Evolutionary conservation across 2,329 filamentous ascomycete genomes (phyloP).

Genomic region (Monilinia polystroma): DNA sequence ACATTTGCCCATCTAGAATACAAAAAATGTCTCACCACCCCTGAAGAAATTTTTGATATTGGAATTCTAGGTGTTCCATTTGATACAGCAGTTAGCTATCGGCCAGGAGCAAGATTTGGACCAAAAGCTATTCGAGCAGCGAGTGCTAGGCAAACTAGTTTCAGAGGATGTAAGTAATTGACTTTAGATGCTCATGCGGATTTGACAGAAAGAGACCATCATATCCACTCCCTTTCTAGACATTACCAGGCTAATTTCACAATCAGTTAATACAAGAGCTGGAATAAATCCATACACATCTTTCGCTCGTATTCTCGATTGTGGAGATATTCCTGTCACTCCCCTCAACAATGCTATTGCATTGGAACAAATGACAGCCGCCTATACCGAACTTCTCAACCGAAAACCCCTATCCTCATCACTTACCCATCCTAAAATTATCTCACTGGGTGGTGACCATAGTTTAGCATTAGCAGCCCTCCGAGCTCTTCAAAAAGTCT

Average conservation of each 20-base stretch:
- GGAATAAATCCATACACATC: conserved; percentile 78
- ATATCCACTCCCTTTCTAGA: neutral
- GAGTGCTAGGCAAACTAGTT: conserved; percentile 75
- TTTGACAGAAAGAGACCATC: too few relatives aligned
- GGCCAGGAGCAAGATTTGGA: conserved; percentile 76
- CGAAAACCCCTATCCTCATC: conserved; percentile 34
- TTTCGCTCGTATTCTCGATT: conserved; percentile 81
- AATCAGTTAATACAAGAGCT: conserved; percentile 68
- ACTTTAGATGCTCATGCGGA: neutral
- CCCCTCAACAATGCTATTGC: conserved; percentile 85
- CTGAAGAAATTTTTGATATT: conserved; percentile 62
- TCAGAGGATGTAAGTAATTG: conserved; percentile 58
- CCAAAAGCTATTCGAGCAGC: conserved; percentile 84
- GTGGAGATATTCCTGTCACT: conserved; percentile 84
- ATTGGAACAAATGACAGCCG: conserved; percentile 69
- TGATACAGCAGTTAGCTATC: conserved; percentile 70
- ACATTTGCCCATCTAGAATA: conserved; percentile 71
- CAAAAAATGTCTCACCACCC: conserved; percentile 67
- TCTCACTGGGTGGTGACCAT: conserved; percentile 74
- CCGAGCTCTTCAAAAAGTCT: conserved; percentile 60
- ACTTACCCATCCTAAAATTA: conserved; percentile 43
- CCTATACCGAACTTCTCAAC: conserved; percentile 37
- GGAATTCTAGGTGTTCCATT: conserved; percentile 72
- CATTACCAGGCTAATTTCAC: neutral
- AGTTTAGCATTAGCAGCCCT: conserved; percentile 68